phyloP scores from a whole-genome alignment of 371 early-diverging fungal genomes.

The Mortierella sp. region DNA sequence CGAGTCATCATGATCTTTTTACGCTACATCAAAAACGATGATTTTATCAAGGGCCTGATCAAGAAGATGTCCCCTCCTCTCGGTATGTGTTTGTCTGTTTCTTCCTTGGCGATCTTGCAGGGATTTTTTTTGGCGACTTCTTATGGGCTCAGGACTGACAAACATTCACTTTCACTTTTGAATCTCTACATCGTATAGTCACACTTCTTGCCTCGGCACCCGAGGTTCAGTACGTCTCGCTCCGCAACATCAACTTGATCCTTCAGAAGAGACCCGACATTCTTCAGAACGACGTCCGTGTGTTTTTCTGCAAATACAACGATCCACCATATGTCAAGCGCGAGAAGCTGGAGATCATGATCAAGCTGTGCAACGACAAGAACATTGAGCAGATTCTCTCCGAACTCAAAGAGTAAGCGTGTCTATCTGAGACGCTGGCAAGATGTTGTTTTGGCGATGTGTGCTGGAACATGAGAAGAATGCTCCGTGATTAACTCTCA shows the following conservation, averaged over 20 bases:
- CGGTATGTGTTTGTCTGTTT: constrained; percentile 57
- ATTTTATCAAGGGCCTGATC: constrained; percentile 76
- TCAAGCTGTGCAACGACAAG: constrained; percentile 84
- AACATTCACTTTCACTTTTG: neutral
- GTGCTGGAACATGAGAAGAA: neutral
- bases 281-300: constrained; percentile 89
- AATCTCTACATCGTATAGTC: constrained; percentile 65
- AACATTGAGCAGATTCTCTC: constrained; percentile 93
- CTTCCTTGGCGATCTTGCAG: neutral
- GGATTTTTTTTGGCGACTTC: neutral
- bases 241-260: constrained; percentile 96
- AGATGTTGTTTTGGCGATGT: too few relatives aligned
- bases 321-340: constrained; percentile 98
- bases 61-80: constrained; percentile 93
- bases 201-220: constrained; percentile 91
- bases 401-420: constrained; percentile 89
- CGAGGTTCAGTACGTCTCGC: constrained; percentile 97
- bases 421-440: too few relatives aligned
- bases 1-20: constrained; percentile 92
- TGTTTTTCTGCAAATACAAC: constrained; percentile 99
- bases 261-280: constrained; percentile 94
- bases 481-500: neutral
- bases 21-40: constrained; percentile 87
- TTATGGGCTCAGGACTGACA: neutral
- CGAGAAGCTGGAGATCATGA: constrained; percentile 96